phyloP scores from a whole-genome alignment of 495 filamentous ascomycete genomes.

The Rhypophila decipiens region DNA sequence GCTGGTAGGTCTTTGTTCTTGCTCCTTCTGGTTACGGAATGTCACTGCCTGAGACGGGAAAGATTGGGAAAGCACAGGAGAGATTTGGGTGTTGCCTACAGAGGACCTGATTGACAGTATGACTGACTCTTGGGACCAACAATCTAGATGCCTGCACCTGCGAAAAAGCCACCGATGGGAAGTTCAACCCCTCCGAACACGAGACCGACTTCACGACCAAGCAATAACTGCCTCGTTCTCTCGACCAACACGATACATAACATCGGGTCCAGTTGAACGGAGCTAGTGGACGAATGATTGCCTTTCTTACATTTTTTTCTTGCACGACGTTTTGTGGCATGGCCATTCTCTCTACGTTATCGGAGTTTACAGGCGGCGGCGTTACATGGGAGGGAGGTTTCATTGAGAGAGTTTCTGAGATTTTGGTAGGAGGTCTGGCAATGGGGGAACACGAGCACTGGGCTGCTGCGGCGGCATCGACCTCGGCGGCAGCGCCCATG shows the following conservation, averaged over 20 bases:
- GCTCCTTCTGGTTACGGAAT: not conserved
- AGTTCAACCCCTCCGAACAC: conserved; percentile 40
- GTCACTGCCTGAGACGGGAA: not conserved
- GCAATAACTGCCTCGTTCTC: conserved; percentile 30
- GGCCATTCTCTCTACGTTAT: not conserved
- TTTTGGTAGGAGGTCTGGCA: not conserved
- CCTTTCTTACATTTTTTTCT: not conserved
- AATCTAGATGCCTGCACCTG: conserved; percentile 70
- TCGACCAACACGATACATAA: not conserved
- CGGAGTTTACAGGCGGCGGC: not conserved
- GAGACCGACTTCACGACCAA: conserved; percentile 82
- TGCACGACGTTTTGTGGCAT: not conserved
- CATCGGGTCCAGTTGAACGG: not conserved
- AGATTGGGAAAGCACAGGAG: no score
- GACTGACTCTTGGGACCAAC: not conserved
- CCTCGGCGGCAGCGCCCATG: no score
- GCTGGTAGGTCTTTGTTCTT: conserved; percentile 48
- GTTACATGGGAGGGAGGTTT: not conserved
- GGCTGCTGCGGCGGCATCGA: conserved; percentile 7
- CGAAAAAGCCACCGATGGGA: conserved; percentile 59
- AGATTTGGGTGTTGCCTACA: not conserved
- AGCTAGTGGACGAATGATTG: no score
- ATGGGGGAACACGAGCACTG: not conserved
- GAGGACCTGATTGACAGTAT: no score
- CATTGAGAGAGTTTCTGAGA: not conserved